Evolutionary conservation across 2,329 filamentous ascomycete species (phyloP).

Genomic region (Furcasterigmium sp.): DNA sequence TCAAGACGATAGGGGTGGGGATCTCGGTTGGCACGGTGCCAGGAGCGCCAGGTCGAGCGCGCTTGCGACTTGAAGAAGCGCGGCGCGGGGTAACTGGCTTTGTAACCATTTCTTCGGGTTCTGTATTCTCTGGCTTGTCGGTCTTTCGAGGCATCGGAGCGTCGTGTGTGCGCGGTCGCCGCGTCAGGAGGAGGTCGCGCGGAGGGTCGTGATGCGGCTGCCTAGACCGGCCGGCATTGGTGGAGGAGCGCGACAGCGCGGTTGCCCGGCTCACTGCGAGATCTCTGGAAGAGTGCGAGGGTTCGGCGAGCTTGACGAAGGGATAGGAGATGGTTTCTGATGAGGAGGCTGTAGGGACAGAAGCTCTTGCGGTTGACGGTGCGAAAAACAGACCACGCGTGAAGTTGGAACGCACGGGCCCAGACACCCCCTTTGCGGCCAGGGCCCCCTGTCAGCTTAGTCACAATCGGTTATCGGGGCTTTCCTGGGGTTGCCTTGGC

Average conservation of each 20-base stretch:
- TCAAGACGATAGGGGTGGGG: not conserved
- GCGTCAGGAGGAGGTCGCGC: constrained; percentile 15
- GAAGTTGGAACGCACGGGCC: constrained; percentile 30
- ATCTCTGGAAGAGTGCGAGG: constrained; percentile 8
- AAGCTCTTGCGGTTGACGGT: constrained; percentile 10
- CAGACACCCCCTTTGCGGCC: constrained; percentile 8
- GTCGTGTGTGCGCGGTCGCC: constrained; percentile 12
- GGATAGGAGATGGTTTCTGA: not conserved
- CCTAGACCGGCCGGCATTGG: constrained; percentile 13
- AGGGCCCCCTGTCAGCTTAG: constrained; percentile 9
- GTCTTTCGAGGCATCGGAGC: constrained; percentile 7
- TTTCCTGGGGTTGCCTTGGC: constrained; percentile 2
- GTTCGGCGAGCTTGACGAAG: constrained; percentile 4
- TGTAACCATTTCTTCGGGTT: constrained; percentile 21
- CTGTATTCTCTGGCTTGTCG: not conserved
- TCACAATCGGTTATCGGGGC: constrained; percentile 7
- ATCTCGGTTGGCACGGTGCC: not conserved
- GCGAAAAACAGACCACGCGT: constrained; percentile 37
- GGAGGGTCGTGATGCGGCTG: constrained; percentile 13
- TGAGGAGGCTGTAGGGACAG: not conserved
- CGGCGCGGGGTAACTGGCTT: constrained; percentile 32
- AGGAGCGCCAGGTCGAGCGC: constrained; percentile 40
- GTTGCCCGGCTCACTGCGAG: constrained; percentile 12
- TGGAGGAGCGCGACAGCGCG: constrained; percentile 10
- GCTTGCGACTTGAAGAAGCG: constrained; percentile 36